Percentiles rank a stretch among this genome's conserved stretches.
phyloP scores from a whole-genome alignment of 495 filamentous ascomycete species.

The Aspergillus taichungensis region DNA sequence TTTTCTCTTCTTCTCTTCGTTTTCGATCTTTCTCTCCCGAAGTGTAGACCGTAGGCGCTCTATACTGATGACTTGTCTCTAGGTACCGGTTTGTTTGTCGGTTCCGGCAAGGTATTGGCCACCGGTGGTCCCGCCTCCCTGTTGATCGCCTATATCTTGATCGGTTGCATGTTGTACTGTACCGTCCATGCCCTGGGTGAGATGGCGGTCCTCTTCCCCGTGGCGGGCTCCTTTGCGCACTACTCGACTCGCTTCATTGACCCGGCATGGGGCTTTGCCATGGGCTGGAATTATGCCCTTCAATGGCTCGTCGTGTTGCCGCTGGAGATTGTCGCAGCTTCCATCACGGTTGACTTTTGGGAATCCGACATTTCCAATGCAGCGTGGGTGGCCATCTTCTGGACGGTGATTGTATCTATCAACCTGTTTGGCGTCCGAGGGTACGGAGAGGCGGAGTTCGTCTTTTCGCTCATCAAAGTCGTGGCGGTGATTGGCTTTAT shows the following conservation, averaged over 20 bases:
- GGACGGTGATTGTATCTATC: conserved; percentile 62
- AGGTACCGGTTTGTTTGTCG: conserved; percentile 90
- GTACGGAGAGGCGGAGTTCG: conserved; percentile 87
- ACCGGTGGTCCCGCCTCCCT: conserved; percentile 79
- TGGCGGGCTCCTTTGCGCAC: conserved; percentile 86
- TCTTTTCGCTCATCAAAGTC: conserved; percentile 81
- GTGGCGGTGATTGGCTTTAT: conserved; percentile 82
- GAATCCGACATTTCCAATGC: conserved; percentile 54
- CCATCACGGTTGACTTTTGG: conserved; percentile 87
- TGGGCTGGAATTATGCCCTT: conserved; percentile 97
- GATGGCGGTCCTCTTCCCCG: conserved; percentile 82
- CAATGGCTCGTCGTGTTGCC: conserved; percentile 90
- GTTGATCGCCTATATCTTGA: conserved; percentile 70
- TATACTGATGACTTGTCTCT: conserved; percentile 2
- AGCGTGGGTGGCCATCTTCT: conserved; percentile 81
- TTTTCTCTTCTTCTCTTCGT: too few relatives aligned
- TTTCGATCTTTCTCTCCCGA: background rate
- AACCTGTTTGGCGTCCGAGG: conserved; percentile 82
- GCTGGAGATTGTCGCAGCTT: conserved; percentile 83
- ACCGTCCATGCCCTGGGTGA: conserved; percentile 90
- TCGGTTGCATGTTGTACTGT: conserved; percentile 85
- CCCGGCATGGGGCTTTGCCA: conserved; percentile 94
- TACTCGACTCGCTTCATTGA: conserved; percentile 91
- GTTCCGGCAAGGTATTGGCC: conserved; percentile 68
- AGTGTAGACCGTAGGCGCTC: background rate